Evolutionary conservation across 345 rosid genomes (phyloP).

Genomic region (Litchi chinensis): DNA sequence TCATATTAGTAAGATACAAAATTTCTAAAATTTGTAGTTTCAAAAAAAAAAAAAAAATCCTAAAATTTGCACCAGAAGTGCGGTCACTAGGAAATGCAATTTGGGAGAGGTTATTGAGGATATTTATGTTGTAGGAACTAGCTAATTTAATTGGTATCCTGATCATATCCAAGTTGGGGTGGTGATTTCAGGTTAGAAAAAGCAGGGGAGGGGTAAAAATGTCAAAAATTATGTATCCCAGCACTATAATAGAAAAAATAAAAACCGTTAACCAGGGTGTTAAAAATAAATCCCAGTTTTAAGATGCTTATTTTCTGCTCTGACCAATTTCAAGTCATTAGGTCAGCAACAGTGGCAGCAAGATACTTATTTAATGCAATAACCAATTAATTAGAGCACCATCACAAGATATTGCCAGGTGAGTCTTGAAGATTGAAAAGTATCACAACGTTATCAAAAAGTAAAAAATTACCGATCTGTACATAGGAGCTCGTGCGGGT

Average conservation of each 20-base stretch:
- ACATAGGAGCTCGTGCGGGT: conserved; percentile 66
- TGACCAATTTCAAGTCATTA: not conserved
- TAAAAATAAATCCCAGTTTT: not conserved
- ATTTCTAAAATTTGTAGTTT: not conserved
- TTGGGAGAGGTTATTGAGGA: not conserved
- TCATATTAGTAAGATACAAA: not conserved
- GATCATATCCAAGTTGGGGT: not conserved
- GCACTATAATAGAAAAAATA: not conserved
- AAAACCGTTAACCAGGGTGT: not conserved
- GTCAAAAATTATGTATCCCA: not conserved
- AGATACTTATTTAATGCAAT: not conserved
- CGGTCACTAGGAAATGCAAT: not conserved
- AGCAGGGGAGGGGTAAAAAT: not conserved
- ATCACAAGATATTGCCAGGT: not conserved
- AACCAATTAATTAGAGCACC: not conserved
- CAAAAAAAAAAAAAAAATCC: too few relatives aligned
- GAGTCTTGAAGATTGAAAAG: not conserved
- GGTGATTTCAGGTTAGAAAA: not conserved
- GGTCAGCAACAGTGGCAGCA: conserved; percentile 8
- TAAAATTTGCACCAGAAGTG: too few relatives aligned
- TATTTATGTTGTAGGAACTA: not conserved
- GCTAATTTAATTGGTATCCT: not conserved
- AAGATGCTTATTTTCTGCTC: not conserved
- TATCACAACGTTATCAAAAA: not conserved
- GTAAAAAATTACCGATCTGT: conserved; percentile 51